A percentile compares a stretch with the other conserved stretches of the same genome.
Conservation (phyloP, 306 rosid genomes). For the Vachellia collinsii region DNA sequence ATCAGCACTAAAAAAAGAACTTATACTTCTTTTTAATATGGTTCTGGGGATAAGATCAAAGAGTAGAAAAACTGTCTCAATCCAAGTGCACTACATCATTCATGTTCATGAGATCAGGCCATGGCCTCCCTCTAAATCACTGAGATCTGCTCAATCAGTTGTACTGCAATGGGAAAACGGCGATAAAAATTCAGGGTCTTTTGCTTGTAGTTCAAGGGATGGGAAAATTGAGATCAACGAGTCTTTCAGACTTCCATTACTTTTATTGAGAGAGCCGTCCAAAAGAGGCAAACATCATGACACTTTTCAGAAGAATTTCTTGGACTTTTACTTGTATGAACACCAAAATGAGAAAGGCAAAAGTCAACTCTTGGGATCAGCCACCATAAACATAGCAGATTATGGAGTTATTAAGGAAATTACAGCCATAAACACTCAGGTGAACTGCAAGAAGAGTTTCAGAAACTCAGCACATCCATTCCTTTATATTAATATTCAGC, state of each 20-base stretch:
- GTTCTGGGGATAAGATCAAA: constrained; percentile 82
- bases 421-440: constrained; percentile 39
- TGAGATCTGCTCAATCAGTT: constrained; percentile 57
- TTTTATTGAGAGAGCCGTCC: constrained; percentile 55
- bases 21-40: constrained; percentile 47
- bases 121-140: constrained; percentile 72
- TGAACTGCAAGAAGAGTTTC: constrained; percentile 69
- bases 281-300: constrained; percentile 51
- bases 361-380: constrained; percentile 70
- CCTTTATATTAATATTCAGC: constrained; percentile 67
- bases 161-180: constrained; percentile 79
- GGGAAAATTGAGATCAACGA: constrained; percentile 55
- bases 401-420: constrained; percentile 58
- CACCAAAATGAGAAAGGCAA: constrained; percentile 43
- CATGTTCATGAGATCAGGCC: constrained; percentile 75
- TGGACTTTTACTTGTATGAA: constrained; percentile 73
- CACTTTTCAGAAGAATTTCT: constrained; percentile 62
- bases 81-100: constrained; percentile 61
- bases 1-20: constrained; percentile 31
- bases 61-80: constrained; percentile 55
- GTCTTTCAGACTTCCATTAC: constrained; percentile 62
- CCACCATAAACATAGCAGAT: constrained; percentile 69
- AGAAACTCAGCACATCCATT: constrained; percentile 58
- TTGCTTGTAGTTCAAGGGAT: constrained; percentile 39
- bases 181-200: constrained; percentile 55